Base-by-base conservation (phyloP, 176 grass and related monocot species). In the Hsuehochloa calcarea region DNA sequence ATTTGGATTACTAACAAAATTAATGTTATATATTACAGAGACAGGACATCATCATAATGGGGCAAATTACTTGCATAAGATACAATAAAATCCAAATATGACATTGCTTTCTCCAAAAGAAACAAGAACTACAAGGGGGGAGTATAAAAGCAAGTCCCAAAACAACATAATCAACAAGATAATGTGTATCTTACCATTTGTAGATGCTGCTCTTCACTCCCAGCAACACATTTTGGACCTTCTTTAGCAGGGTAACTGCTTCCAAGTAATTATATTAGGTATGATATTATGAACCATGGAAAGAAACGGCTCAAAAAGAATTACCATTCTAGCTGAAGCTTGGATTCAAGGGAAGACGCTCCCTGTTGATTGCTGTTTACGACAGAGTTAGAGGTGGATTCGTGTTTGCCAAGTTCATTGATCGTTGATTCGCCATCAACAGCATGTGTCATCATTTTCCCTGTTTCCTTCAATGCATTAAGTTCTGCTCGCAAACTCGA, bases 201-300 rank as follows among this genome's bases (percentile, higher is more conserved):
- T n/a, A 76, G 23, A 83, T 95, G 88, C 64, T 92, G 83, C 10
- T 89, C 93, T 79, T 92, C 84, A 70, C 69, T 85, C 25, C 68
- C 51, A 37, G 73, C 6, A 49, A 61, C 75, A 88, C 26, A 71
- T 79, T 90, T 92, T 45, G 74, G 39, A 59, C 68, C 84, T 81
- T 86, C 81, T 52, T 89, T 80, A 40, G 40, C 39, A 81, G 78
- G 26, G 68, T 2, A 78, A 78, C 84, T 77, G 79, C 81, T 59
- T 74, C 40, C 40, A 82, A 70, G n/a, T 9, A 61, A 27, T 10
- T 85, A 47, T 64, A 10, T 83, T 74, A 90, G 19, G 51, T 58
- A 79, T 35, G 81, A 34, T 60, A 54, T 10, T 51, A 65, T 75
- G 58, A 71, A 70, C 31, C 16, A 70, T 29, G 49, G 6, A 60